phyloP scores from a whole-genome alignment of 495 filamentous ascomycete genomes.

The Penicillium daleae region DNA sequence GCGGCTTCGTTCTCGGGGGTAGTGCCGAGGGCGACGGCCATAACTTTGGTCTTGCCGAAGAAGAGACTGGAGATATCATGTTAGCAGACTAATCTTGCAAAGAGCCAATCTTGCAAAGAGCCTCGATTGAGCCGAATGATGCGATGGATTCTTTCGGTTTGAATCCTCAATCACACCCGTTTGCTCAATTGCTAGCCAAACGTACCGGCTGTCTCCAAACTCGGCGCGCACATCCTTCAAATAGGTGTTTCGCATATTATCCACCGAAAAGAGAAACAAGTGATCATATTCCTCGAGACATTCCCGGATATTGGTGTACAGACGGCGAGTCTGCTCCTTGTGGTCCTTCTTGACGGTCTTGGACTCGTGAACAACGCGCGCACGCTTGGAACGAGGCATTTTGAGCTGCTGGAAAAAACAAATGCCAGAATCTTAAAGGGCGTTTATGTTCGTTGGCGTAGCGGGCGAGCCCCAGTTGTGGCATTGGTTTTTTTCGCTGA shows the following conservation, averaged over 20 bases:
- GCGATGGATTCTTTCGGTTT: background rate
- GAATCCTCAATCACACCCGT: background rate
- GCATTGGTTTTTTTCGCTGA: conserved; percentile 40
- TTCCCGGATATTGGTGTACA: conserved; percentile 87
- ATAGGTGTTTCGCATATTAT: conserved; percentile 99
- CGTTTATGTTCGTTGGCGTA: conserved; percentile 8
- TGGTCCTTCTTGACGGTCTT: conserved; percentile 88
- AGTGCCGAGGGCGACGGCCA: conserved; percentile 85
- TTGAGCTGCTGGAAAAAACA: conserved; percentile 35
- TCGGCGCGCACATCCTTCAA: conserved; percentile 88
- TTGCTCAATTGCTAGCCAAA: conserved; percentile 8
- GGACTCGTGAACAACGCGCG: conserved; percentile 83
- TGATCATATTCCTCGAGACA: conserved; percentile 82
- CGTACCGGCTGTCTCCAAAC: conserved; percentile 81
- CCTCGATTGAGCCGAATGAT: background rate
- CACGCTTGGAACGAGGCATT: conserved; percentile 97
- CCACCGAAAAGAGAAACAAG: conserved; percentile 89
- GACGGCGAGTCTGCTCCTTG: conserved; percentile 84
- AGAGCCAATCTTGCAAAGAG: too few relatives aligned
- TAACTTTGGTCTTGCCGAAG: conserved; percentile 99
- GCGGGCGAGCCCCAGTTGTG: conserved; percentile 17
- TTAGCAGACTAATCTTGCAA: conserved; percentile 17
- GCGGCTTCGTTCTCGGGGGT: conserved; percentile 75
- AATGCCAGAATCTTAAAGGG: conserved; percentile 4
- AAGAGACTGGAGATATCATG: conserved; percentile 64